A percentile compares a stretch with the other conserved stretches of the same genome.
Evolutionary conservation across 2,329 filamentous ascomycete genomes (phyloP).

Genomic region (Zymoseptoria crescenta): DNA sequence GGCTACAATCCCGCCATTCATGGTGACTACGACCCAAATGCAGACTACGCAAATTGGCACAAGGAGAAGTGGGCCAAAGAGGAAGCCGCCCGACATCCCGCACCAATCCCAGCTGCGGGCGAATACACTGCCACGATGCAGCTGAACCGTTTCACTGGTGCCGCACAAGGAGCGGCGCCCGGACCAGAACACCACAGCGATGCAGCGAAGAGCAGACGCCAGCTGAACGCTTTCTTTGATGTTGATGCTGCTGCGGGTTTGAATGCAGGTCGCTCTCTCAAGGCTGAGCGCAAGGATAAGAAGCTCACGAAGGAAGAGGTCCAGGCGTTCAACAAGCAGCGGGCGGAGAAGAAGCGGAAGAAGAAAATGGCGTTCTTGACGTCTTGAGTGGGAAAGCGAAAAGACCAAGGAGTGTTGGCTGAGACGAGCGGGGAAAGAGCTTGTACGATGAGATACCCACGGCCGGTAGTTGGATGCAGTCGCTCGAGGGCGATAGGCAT

Average conservation of each 20-base stretch:
- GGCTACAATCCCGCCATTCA: slow-evolving; percentile 96
- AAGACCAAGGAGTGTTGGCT: neutral
- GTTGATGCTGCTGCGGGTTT: slow-evolving; percentile 84
- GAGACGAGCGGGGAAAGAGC: neutral
- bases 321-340: slow-evolving; percentile 85
- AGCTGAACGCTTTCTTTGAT: slow-evolving; percentile 93
- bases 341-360: slow-evolving; percentile 83
- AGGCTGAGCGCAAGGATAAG: slow-evolving; percentile 80
- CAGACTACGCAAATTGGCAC: slow-evolving; percentile 67
- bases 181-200: slow-evolving; percentile 73
- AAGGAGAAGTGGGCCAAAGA: slow-evolving; percentile 29
- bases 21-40: slow-evolving; percentile 89
- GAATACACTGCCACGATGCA: slow-evolving; percentile 59
- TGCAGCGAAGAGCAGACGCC: slow-evolving; percentile 75
- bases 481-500: neutral
- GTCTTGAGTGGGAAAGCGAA: slow-evolving; percentile 50
- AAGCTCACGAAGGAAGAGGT: slow-evolving; percentile 78
- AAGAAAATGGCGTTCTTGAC: slow-evolving; percentile 85
- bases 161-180: slow-evolving; percentile 62
- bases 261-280: slow-evolving; percentile 83
- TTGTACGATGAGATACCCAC: neutral
- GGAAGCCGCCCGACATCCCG: slow-evolving; percentile 23
- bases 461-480: neutral
- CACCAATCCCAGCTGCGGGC: slow-evolving; percentile 31
- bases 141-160: slow-evolving; percentile 90